phyloP scores from a whole-genome alignment of 2,329 filamentous ascomycete genomes.

The Fusarium camptoceras region DNA sequence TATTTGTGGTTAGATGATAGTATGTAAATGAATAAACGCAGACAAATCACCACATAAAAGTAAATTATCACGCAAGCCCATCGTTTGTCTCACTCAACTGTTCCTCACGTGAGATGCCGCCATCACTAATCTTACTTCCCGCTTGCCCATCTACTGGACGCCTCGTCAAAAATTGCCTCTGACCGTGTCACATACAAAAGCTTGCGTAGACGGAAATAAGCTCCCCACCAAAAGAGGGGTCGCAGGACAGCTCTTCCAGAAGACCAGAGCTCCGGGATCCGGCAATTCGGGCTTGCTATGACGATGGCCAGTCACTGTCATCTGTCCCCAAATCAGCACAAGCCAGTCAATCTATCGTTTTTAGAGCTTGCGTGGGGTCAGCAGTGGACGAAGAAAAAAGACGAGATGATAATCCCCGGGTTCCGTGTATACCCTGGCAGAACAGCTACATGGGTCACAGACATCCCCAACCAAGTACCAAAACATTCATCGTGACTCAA shows the following conservation, averaged over 20 bases:
- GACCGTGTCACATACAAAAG: not conserved
- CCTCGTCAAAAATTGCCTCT: not conserved
- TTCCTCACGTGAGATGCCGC: not conserved
- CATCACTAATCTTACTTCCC: not conserved
- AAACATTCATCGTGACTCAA: not conserved
- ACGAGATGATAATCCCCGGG: constrained; percentile 11
- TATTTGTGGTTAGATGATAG: not conserved
- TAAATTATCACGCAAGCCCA: not conserved
- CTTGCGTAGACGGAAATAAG: not conserved
- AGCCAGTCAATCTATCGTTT: constrained; percentile 4
- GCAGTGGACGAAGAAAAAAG: not conserved
- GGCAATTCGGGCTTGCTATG: constrained; percentile 17
- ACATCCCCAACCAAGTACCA: not conserved
- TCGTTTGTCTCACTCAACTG: too few species aligned
- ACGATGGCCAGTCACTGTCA: not conserved
- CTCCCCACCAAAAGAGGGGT: not conserved
- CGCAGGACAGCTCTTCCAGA: not conserved
- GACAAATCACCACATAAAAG: not conserved
- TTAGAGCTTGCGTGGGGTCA: constrained; percentile 3
- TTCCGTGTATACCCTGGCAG: not conserved
- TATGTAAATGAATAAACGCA: not conserved
- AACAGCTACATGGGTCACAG: constrained; percentile 6
- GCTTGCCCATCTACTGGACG: not conserved
- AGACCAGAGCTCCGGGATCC: constrained; percentile 8
- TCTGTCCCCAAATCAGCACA: not conserved